Evolutionary conservation across 176 grass and related monocot species (phyloP).

Genomic region (Leersia perrieri): DNA sequence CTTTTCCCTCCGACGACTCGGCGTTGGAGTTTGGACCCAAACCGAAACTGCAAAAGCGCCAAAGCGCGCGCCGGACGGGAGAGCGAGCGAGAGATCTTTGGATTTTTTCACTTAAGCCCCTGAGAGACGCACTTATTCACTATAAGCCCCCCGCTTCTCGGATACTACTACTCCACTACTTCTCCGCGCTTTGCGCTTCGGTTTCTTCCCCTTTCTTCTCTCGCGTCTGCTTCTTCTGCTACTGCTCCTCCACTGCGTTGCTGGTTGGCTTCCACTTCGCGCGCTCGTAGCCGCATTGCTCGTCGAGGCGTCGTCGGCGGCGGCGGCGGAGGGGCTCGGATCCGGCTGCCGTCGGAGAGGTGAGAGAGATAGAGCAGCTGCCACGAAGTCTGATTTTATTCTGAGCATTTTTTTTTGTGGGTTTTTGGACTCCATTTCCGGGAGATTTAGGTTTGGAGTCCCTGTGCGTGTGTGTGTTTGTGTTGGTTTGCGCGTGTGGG

Average conservation of each 20-base stretch:
- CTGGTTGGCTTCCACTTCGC: not conserved
- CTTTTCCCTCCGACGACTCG: too few relatives aligned
- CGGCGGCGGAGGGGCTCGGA: not conserved
- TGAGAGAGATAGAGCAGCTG: constrained; percentile 14
- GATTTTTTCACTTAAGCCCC: not conserved
- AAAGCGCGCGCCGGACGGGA: not conserved
- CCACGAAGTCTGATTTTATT: not conserved
- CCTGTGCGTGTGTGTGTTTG: not conserved
- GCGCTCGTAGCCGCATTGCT: constrained; percentile 27
- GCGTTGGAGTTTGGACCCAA: not conserved
- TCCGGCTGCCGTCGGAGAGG: constrained; percentile 25
- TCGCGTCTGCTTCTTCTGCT: not conserved
- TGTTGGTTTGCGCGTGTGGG: not conserved
- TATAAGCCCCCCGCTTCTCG: not conserved
- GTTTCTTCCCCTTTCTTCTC: not conserved
- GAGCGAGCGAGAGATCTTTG: not conserved
- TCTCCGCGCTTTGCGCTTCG: not conserved
- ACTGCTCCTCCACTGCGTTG: not conserved
- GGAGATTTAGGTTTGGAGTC: not conserved
- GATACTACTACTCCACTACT: too few relatives aligned
- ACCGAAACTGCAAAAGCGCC: not conserved
- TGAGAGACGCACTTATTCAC: not conserved
- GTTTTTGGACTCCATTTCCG: not conserved
- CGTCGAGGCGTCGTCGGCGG: not conserved
- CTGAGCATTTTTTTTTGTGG: not conserved